These are phyloP conservation scores for Falciphora oryzae DNA, from an alignment of 2,329 filamentous ascomycete genomes.

Conservation along the genomic window DNA sequence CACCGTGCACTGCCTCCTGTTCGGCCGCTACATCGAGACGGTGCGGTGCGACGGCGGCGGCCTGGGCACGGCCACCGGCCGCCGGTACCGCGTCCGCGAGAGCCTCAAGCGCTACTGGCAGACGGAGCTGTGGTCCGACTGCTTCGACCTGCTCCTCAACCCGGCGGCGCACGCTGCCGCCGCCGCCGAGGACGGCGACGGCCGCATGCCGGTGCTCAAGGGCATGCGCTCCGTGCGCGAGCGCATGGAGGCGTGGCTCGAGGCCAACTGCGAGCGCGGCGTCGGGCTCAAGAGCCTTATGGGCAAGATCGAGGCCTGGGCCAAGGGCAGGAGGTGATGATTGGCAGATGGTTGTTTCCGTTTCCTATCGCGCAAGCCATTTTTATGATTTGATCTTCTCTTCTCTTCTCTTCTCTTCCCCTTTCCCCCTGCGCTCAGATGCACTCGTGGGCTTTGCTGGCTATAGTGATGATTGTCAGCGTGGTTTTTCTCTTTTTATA, in stretches of 20 bases:
- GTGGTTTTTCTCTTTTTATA: background rate
- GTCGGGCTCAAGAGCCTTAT: slow-evolving; percentile 66
- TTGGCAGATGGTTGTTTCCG: slow-evolving; percentile 4
- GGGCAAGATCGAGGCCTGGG: slow-evolving; percentile 52
- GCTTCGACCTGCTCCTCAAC: slow-evolving; percentile 83
- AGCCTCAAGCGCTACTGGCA: slow-evolving; percentile 94
- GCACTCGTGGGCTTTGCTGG: background rate
- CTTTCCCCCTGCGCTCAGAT: background rate
- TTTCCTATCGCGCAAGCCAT: slow-evolving; percentile 9
- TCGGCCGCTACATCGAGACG: slow-evolving; percentile 92
- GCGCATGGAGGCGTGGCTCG: slow-evolving; percentile 80
- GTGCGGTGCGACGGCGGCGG: slow-evolving; percentile 48
- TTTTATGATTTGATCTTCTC: background rate
- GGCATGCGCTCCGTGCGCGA: slow-evolving; percentile 65
- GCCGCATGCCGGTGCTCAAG: slow-evolving; percentile 63
- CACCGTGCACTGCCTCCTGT: slow-evolving; percentile 81
- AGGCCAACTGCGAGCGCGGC: slow-evolving; percentile 75
- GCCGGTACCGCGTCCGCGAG: slow-evolving; percentile 76
- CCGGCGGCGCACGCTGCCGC: slow-evolving; percentile 59
- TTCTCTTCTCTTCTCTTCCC: slow-evolving; percentile 5
- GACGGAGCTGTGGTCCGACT: slow-evolving; percentile 77
- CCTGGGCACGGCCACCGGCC: slow-evolving; percentile 45
- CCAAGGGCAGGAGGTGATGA: slow-evolving; percentile 27
- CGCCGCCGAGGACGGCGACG: slow-evolving; percentile 42
- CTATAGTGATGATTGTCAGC: too few relatives aligned